phyloP scores from a whole-genome alignment of 768 basidiomycete species.

The Mycena haematopus region DNA sequence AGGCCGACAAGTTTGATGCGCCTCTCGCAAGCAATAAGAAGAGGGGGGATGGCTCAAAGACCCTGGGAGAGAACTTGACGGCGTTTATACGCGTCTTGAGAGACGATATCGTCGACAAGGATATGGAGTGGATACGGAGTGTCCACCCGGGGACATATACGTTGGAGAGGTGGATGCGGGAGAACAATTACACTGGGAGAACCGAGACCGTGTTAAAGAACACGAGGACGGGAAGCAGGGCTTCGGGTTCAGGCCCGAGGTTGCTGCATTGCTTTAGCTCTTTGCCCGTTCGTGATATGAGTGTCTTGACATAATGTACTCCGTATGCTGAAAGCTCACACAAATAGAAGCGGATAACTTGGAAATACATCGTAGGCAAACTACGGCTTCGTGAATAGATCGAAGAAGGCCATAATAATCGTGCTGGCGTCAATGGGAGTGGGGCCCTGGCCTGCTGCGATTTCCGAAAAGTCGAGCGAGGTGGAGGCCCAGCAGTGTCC shows the following conservation, averaged over 20 bases:
- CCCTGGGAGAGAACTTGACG: conserved; percentile 35
- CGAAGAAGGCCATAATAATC: conserved; percentile 25
- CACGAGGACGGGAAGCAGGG: conserved; percentile 7
- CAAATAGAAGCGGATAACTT: too few relatives aligned
- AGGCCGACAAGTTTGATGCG: conserved; percentile 12
- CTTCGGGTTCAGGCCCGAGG: background rate
- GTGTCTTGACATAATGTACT: too few relatives aligned
- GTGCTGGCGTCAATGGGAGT: conserved; percentile 21
- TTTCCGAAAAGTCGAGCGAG: conserved; percentile 18
- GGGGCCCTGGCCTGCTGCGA: conserved; percentile 23
- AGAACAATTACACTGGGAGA: conserved; percentile 35
- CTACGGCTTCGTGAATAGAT: conserved; percentile 18
- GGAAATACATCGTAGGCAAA: too few relatives aligned
- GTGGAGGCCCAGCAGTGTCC: conserved; percentile 27
- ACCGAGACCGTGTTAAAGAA: conserved; percentile 11
- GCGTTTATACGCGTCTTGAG: conserved; percentile 42
- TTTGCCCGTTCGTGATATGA: too few relatives aligned
- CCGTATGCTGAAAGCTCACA: too few relatives aligned
- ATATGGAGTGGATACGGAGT: too few relatives aligned
- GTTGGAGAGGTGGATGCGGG: conserved; percentile 43
- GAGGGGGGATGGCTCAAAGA: conserved; percentile 24
- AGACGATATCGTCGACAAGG: too few relatives aligned
- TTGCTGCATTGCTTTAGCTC: background rate
- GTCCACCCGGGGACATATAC: too few relatives aligned
- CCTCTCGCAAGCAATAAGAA: conserved; percentile 18